Evolutionary conservation across 345 rosid genomes (phyloP), one percentile per base, ranked within the genome.

Genomic region (Euclidium syriacum): DNA sequence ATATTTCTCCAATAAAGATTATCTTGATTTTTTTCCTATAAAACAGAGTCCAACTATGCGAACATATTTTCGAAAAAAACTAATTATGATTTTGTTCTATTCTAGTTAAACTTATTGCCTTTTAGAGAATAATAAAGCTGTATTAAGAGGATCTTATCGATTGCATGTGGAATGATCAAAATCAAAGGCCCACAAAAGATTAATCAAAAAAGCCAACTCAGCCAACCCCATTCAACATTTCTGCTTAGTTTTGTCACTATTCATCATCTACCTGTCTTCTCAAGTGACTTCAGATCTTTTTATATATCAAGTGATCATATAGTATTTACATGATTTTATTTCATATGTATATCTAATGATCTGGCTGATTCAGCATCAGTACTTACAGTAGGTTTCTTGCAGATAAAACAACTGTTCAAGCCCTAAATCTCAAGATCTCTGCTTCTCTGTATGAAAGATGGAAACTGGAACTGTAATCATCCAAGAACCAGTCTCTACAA

Each of bases 391-490:
- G 44, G 36, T 70, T 70, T 54, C 68, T 70, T 70, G 68, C 44
- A 29, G 64, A 62, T 44, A 19, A 62, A 70, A 53, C 68, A 62
- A 62, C 68, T 52, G 14, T 52, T 43, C 46, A 44, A 52, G 41
- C 67, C 42, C 54, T 61, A 52, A 68, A 59, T 30, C 66, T 68
- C 30, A 36, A 68, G 27, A 40, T 58, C 42, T 19, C 29, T 35
- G 8, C 26, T 60, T 43, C 54, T 24, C 70, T 39, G 71, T 68
- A 76, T 70, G 73, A 78, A 40, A 53, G 59, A 84, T 86, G 96
- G 87, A 80, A 43, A 77, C 89, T 27, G 89, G 67, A 86, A 74
- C 64, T 54, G 81, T 60, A 64, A 33, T 74, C 47, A 68, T 53
- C 49, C 66, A 66, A 57, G 84, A 81, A 74, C 42, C 72, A 4